Conservation (phyloP, 2,329 filamentous ascomycete genomes). For the Nothophaeocryptopus gaeumannii region DNA sequence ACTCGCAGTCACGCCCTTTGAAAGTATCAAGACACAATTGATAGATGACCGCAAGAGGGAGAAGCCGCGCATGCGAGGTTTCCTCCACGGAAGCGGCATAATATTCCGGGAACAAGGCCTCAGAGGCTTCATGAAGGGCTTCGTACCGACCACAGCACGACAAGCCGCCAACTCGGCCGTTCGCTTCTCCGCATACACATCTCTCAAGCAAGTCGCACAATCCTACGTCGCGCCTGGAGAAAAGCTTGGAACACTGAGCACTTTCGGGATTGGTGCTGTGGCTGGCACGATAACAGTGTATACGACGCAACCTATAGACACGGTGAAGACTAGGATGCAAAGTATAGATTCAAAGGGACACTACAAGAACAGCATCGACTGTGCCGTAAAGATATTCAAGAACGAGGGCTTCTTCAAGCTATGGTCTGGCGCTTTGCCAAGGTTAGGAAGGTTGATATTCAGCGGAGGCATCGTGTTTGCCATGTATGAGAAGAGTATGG, state of each 20-base stretch:
- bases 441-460: constrained; percentile 78
- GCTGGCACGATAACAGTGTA: constrained; percentile 90
- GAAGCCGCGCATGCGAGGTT: constrained; percentile 84
- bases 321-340: constrained; percentile 96
- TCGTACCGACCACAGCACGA: constrained; percentile 88
- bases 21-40: constrained; percentile 97
- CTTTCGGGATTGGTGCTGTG: constrained; percentile 84
- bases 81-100: constrained; percentile 82
- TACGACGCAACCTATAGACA: constrained; percentile 72
- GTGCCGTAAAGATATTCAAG: constrained; percentile 77
- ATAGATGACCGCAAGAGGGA: constrained; percentile 91
- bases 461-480: constrained; percentile 98
- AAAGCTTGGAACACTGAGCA: constrained; percentile 82
- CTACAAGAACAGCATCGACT: constrained; percentile 86
- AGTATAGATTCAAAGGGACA: constrained; percentile 76
- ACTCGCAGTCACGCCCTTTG: constrained; percentile 91
- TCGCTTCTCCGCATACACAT: constrained; percentile 91
- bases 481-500: constrained; percentile 96
- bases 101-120: constrained; percentile 86
- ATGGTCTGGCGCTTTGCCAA: constrained; percentile 88
- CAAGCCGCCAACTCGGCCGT: constrained; percentile 94
- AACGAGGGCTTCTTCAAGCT: constrained; percentile 87
- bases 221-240: constrained; percentile 91
- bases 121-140: constrained; percentile 93
- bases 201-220: constrained; percentile 85